A percentile compares a stretch with the other conserved stretches of the same genome.
Conservation (phyloP, 2,329 filamentous ascomycete genomes). For the Aspergillus neoniger region DNA sequence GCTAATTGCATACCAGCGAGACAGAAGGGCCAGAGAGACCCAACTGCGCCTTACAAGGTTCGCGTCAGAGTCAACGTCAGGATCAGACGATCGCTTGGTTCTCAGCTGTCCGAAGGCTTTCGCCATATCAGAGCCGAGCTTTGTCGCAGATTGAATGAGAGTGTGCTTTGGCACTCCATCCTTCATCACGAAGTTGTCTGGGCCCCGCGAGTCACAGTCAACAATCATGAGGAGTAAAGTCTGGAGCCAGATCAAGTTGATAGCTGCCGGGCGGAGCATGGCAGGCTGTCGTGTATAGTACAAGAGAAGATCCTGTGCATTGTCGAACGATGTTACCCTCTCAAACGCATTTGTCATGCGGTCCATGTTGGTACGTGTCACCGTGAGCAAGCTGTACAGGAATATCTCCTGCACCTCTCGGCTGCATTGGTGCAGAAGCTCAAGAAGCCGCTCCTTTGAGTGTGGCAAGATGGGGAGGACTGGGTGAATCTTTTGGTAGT, state of each 20-base stretch:
- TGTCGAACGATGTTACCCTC: constrained; percentile 40
- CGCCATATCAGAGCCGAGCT: constrained; percentile 42
- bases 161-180: constrained; percentile 44
- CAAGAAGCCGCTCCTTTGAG: constrained; percentile 40
- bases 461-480: constrained; percentile 45
- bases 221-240: constrained; percentile 45
- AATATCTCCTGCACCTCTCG: constrained; percentile 46
- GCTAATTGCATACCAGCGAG: constrained; percentile 46
- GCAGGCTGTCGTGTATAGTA: constrained; percentile 42
- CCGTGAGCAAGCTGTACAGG: constrained; percentile 42
- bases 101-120: constrained; percentile 43
- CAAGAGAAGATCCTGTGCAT: constrained; percentile 43
- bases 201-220: constrained; percentile 45
- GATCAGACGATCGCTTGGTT: constrained; percentile 35
- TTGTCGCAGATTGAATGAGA: constrained; percentile 42
- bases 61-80: constrained; percentile 43
- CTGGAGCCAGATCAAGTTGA: constrained; percentile 47
- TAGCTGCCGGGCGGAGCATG: constrained; percentile 34
- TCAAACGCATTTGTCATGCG: constrained; percentile 38
- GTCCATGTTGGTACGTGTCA: constrained; percentile 40
- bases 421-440: constrained; percentile 42
- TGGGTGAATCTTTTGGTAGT: constrained; percentile 45
- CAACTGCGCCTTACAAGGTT: constrained; percentile 44
- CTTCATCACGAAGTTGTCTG: constrained; percentile 45
- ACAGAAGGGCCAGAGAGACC: constrained; percentile 42